A percentile compares a stretch with the other conserved stretches of the same genome.
Conservation (phyloP, 805 yeast species). For the Torulaspora gathmanii region DNA sequence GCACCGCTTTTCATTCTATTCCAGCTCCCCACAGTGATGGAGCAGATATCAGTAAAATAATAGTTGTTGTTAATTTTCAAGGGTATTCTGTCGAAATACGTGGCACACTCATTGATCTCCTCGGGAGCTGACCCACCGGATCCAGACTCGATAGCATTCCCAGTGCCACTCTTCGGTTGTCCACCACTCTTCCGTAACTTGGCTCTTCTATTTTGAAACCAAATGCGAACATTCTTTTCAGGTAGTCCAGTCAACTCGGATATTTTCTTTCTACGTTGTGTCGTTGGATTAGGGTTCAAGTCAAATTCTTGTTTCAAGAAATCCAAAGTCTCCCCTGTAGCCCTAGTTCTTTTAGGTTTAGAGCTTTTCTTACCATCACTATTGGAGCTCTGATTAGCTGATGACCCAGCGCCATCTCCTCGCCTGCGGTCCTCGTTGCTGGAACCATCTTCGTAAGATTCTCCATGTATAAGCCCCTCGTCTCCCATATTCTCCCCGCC, state of each 20-base stretch:
- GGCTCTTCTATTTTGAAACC: conserved; percentile 90
- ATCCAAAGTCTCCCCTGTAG: conserved; percentile 75
- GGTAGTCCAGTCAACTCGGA: conserved; percentile 74
- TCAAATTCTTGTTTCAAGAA: conserved; percentile 64
- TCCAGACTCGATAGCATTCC: conserved; percentile 8
- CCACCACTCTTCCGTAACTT: conserved; percentile 51
- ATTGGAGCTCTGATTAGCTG: conserved; percentile 9
- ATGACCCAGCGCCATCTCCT: conserved; percentile 2
- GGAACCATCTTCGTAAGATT: not conserved
- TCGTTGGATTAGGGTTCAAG: conserved; percentile 68
- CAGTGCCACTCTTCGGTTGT: conserved; percentile 5
- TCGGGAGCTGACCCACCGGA: conserved; percentile 10
- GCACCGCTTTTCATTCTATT: conserved; percentile 68
- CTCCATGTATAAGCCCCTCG: conserved; percentile 2
- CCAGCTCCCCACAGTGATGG: conserved; percentile 76
- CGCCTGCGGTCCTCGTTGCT: conserved; percentile 2
- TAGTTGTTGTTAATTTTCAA: conserved; percentile 60
- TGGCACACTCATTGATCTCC: conserved; percentile 15
- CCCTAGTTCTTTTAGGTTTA: conserved; percentile 55
- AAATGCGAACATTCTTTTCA: conserved; percentile 82
- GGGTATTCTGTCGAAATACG: conserved; percentile 42
- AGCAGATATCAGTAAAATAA: conserved; percentile 60
- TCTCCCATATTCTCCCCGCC: not conserved
- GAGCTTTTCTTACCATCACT: conserved; percentile 20
- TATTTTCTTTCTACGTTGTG: conserved; percentile 63